Evolutionary conservation across 371 early-diverging fungal species (phyloP).

Genomic region (Chytridiales sp.): DNA sequence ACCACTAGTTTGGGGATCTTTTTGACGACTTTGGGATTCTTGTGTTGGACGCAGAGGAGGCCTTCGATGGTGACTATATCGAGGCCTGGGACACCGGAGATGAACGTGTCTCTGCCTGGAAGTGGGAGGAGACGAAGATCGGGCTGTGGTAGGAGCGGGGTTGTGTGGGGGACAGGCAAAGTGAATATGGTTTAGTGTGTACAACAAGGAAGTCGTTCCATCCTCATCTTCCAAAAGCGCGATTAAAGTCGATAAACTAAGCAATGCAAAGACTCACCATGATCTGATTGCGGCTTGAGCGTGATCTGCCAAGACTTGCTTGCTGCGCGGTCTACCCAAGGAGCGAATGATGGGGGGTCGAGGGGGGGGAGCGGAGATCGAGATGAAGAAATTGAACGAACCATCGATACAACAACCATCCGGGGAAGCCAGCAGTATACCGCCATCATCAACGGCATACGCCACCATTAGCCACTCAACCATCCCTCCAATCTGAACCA

Average conservation of each 20-base stretch:
- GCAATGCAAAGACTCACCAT: too few relatives aligned
- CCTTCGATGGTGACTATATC: constrained; percentile 17
- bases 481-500: too few relatives aligned
- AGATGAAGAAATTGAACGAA: too few relatives aligned
- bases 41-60: constrained; percentile 12
- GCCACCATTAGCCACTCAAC: background rate
- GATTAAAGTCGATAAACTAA: too few relatives aligned
- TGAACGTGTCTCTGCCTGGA: constrained; percentile 4
- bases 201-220: background rate
- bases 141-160: background rate
- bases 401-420: too few relatives aligned
- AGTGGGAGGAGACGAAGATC: background rate
- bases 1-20: constrained; percentile 10
- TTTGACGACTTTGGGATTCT: constrained; percentile 13
- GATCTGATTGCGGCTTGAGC: too few relatives aligned
- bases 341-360: too few relatives aligned
- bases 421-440: background rate
- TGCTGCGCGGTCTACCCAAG: too few relatives aligned
- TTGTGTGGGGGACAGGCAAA: background rate
- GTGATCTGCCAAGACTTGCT: too few relatives aligned
- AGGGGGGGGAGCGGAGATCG: too few relatives aligned
- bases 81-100: constrained; percentile 18
- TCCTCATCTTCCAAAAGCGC: background rate
- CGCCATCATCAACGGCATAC: background rate
- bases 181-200: background rate